Percentiles rank a stretch among this genome's conserved stretches.
These are phyloP conservation scores for Candida dajiaensis DNA, from an alignment of 805 yeast genomes.

Conservation along the genomic window DNA sequence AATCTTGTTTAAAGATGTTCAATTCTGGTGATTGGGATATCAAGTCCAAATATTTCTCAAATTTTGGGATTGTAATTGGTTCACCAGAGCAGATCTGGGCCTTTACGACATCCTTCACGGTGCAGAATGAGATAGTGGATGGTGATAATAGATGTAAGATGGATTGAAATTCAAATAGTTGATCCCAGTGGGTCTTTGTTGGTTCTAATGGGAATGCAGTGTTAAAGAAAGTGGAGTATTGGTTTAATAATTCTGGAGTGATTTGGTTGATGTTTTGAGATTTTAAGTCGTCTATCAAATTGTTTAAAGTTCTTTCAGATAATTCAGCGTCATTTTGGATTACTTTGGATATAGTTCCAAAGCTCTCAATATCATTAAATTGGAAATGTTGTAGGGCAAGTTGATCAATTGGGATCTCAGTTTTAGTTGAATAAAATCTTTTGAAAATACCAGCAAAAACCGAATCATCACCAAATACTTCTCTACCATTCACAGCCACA, in stretches of 20 bases:
- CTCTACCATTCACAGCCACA: conserved; percentile 2
- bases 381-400: conserved; percentile 11
- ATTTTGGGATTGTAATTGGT: conserved; percentile 8
- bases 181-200: conserved; percentile 11
- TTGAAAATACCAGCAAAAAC: conserved; percentile 39
- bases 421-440: conserved; percentile 31
- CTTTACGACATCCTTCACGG: conserved; percentile 6
- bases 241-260: not conserved
- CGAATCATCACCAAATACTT: conserved; percentile 25
- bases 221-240: conserved; percentile 1
- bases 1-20: not conserved
- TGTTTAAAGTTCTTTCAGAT: conserved; percentile 4
- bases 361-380: conserved; percentile 8
- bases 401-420: conserved; percentile 4
- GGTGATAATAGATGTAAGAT: conserved; percentile 12
- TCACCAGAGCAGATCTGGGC: conserved; percentile 17
- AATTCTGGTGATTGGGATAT: conserved; percentile 1
- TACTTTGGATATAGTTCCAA: not conserved
- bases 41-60: conserved; percentile 1
- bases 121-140: not conserved
- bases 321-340: conserved; percentile 5
- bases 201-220: conserved; percentile 17
- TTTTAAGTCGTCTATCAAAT: conserved; percentile 4
- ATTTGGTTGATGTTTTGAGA: conserved; percentile 2
- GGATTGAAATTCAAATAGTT: conserved; percentile 10